These are phyloP conservation scores for Emergomyces africanus DNA, from an alignment of 2,329 filamentous ascomycete genomes.

Conservation along the genomic window DNA sequence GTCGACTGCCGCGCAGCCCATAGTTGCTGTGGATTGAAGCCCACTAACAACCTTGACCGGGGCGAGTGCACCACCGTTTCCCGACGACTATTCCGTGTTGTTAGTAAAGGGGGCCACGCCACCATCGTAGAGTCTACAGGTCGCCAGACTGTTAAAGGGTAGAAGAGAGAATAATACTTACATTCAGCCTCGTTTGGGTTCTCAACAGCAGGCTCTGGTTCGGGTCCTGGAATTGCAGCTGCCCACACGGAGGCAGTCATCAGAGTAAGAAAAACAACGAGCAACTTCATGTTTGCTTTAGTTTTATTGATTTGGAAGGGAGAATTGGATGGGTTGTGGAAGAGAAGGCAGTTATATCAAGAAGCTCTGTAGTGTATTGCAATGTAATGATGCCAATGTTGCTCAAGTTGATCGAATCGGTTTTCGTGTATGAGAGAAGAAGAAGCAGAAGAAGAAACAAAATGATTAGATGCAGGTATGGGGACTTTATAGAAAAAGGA, in stretches of 20 bases:
- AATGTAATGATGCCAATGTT: background rate
- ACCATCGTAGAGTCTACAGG: slow-evolving; percentile 15
- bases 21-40: background rate
- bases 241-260: slow-evolving; percentile 26
- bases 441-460: too few relatives aligned
- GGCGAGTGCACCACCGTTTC: slow-evolving; percentile 21
- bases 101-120: slow-evolving; percentile 18
- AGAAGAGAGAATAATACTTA: slow-evolving; percentile 9
- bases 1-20: background rate
- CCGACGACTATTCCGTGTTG: slow-evolving; percentile 12
- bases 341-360: slow-evolving; percentile 7
- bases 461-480: background rate
- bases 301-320: background rate
- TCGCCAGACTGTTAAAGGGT: slow-evolving; percentile 14
- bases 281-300: slow-evolving; percentile 37
- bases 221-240: slow-evolving; percentile 13
- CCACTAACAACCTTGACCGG: slow-evolving; percentile 27
- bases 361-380: slow-evolving; percentile 1
- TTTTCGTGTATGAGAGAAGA: background rate
- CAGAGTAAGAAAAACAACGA: slow-evolving; percentile 29
- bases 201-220: background rate
- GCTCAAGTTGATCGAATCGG: background rate
- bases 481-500: slow-evolving; percentile 1
- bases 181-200: background rate
- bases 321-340: slow-evolving; percentile 6